Base-by-base conservation (phyloP, 2,329 filamentous ascomycete species). In the Sporothrix pseudoabietina region DNA sequence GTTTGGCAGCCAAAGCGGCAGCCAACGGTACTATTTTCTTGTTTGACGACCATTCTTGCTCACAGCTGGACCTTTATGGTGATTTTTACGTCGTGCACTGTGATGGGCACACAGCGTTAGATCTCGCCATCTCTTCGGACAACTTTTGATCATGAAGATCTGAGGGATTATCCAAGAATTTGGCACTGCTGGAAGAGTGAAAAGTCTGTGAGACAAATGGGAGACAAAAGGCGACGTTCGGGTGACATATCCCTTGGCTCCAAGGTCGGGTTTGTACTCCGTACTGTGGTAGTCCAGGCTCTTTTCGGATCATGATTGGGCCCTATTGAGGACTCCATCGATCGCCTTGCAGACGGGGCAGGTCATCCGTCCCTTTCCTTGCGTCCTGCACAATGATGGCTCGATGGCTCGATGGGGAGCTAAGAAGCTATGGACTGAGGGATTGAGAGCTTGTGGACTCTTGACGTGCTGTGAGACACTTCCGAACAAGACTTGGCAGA, bases 141-240 rank as follows among this genome's bases (percentile, higher is more conserved):
- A 4, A 5, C 30, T 32, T 19, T 19, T 19, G 44, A 49, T 19
- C 12, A 16, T 49, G 44, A 19, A 49, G 4, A 49, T 49, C 44
- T 63, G 32, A 63, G 57, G 57, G 57, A 61, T 35, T 41, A 63
- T 63, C 57, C 22, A 19, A 8, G 30, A 39, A 1, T 5, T n/a
- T 30, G 30, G 30, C 16, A 3, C 9, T 44, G 8, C 6, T 12
- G 8, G 39, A 54, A 55, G 10, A 2, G n/a, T 47, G 61, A 66
- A 69, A 69, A 69, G 3, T n/a, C 44, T 39, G 44, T 54, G 65
- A 69, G 47, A 69, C 44, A 54, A 65, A 54, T 22, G 47, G 65
- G 65, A 69, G 47, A 69, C 44, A 54, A 65, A 54, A 16, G 47
- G 65, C 44, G 65, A 69, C 61, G 44, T 22, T 8, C 61, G 39